A percentile compares a stretch with the other conserved stretches of the same genome.
These are phyloP conservation scores for Xylariaceae sp. DNA, from an alignment of 2,329 filamentous ascomycete genomes.

Conservation along the genomic window DNA sequence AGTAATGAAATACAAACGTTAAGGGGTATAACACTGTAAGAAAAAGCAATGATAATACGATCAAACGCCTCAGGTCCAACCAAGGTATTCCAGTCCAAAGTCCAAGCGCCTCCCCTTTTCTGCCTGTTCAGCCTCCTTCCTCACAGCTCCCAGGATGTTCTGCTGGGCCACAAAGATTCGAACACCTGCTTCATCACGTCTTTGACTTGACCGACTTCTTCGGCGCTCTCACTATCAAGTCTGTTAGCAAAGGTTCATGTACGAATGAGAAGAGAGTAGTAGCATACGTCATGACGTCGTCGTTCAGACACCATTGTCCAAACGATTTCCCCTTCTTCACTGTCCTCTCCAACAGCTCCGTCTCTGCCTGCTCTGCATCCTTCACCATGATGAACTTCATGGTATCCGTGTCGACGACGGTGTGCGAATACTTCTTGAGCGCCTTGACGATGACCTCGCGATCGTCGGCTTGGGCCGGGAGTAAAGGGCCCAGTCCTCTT, in stretches of 20 bases:
- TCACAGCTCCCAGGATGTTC: conserved; percentile 23
- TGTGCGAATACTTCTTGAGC: conserved; percentile 27
- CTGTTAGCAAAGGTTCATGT: no score
- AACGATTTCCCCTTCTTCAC: conserved; percentile 31
- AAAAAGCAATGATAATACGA: no score
- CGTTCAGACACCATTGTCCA: conserved; percentile 39
- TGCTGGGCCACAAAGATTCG: conserved; percentile 28
- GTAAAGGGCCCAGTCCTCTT: not conserved
- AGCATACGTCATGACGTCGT: conserved; percentile 32
- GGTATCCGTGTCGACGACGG: conserved; percentile 36
- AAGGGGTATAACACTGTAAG: no score
- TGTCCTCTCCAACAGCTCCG: conserved; percentile 27
- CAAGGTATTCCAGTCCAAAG: no score
- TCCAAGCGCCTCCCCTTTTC: not conserved
- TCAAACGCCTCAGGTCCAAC: no score
- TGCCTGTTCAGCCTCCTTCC: not conserved
- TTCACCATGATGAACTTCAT: conserved; percentile 38
- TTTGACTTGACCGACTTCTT: conserved; percentile 31
- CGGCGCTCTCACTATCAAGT: conserved; percentile 22
- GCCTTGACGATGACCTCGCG: not conserved
- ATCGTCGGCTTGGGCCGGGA: conserved; percentile 33
- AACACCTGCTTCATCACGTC: conserved; percentile 34
- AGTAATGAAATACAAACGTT: no score
- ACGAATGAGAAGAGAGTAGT: no score
- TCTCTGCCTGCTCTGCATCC: conserved; percentile 36